A percentile compares a stretch with the other conserved stretches of the same genome.
Conservation (phyloP, 2,329 filamentous ascomycete species). For the Colletotrichum spaethianum region DNA sequence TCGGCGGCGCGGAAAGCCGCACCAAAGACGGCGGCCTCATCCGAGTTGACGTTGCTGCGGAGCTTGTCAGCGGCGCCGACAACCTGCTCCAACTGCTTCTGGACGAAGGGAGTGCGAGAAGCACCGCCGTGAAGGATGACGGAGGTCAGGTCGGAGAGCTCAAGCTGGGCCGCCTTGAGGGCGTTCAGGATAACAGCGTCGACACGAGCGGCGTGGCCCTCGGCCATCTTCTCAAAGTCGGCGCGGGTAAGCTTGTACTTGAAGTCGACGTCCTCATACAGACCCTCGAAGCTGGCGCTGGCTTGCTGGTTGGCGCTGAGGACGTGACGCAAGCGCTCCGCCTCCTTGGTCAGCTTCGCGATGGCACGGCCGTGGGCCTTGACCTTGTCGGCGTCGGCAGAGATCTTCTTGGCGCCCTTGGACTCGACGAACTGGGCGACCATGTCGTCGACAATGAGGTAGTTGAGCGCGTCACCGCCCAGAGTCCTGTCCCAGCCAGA, state of each 20-base stretch:
- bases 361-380: conserved; percentile 85
- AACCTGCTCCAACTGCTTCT: conserved; percentile 85
- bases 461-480: conserved; percentile 91
- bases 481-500: conserved; percentile 91
- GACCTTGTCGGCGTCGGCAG: conserved; percentile 74
- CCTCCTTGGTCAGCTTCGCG: conserved; percentile 93
- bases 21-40: conserved; percentile 96
- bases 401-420: conserved; percentile 75
- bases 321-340: conserved; percentile 88
- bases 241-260: conserved; percentile 87
- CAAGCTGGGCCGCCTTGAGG: conserved; percentile 79
- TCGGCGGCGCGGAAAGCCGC: conserved; percentile 94
- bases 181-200: conserved; percentile 79
- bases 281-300: conserved; percentile 84
- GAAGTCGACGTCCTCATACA: conserved; percentile 95
- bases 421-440: conserved; percentile 82
- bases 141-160: conserved; percentile 84
- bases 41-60: conserved; percentile 94
- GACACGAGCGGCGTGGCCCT: conserved; percentile 78
- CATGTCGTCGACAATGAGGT: conserved; percentile 91
- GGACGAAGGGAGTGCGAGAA: conserved; percentile 93
- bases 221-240: conserved; percentile 85
- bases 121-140: conserved; percentile 94
- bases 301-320: conserved; percentile 92
- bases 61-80: conserved; percentile 83